Conservation (phyloP, 257 asterid species). For the Solanum lycopersicoides region DNA sequence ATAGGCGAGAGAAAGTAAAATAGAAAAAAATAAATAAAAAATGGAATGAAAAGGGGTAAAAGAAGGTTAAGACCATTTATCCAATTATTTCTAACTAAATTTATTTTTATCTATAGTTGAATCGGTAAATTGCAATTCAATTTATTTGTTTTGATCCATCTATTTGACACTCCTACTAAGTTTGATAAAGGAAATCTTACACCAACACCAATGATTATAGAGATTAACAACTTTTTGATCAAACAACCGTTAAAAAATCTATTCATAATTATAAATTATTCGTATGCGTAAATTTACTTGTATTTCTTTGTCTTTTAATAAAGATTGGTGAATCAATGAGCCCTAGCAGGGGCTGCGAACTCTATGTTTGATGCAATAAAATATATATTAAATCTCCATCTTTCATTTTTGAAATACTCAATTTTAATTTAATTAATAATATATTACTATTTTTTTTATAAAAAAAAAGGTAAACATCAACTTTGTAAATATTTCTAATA, state of each 20-base stretch:
- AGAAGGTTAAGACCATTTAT: neutral
- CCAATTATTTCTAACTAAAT: neutral
- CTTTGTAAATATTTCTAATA: neutral
- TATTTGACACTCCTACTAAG: neutral
- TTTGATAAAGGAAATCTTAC: neutral
- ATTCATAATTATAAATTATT: neutral
- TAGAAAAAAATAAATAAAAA: neutral
- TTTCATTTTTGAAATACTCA: neutral
- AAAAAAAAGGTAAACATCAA: neutral
- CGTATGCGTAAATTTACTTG: neutral
- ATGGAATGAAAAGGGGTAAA: neutral
- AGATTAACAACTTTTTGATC: neutral
- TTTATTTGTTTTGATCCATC: no score
- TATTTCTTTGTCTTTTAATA: neutral
- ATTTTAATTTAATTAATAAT: neutral
- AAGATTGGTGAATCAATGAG: neutral
- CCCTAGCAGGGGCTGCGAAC: neutral
- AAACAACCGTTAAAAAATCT: neutral
- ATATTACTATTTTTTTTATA: neutral
- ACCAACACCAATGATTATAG: neutral
- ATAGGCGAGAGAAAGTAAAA: neutral
- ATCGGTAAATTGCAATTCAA: no score
- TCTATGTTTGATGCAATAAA: neutral
- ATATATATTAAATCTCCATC: neutral
- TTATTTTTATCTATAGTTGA: no score